phyloP scores from a whole-genome alignment of 225 moss, liverwort and hornwort species.

The Neckera pumila region DNA sequence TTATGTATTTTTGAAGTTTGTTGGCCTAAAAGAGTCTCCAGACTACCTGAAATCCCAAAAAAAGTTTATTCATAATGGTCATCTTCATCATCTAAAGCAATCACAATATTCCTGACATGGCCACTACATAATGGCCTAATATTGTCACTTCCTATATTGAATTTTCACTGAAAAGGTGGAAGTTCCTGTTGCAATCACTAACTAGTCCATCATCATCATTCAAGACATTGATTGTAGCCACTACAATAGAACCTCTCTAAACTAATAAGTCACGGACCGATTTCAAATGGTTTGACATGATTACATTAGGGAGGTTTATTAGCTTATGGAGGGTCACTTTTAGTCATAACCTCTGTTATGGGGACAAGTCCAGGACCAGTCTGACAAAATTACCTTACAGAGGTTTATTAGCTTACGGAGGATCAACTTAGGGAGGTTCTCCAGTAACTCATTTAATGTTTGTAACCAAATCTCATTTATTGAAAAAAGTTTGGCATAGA shows the following conservation, averaged over 20 bases:
- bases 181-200: neutral
- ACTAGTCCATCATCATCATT: neutral
- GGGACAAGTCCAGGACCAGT: too few species aligned
- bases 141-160: neutral
- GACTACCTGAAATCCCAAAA: neutral
- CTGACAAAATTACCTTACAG: too few species aligned
- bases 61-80: too few species aligned
- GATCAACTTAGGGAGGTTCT: too few species aligned
- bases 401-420: too few species aligned
- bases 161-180: neutral
- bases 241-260: too few species aligned
- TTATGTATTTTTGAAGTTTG: neutral
- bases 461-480: neutral
- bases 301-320: too few species aligned
- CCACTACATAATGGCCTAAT: neutral
- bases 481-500: too few species aligned
- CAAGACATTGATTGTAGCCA: neutral
- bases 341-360: too few species aligned
- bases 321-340: too few species aligned
- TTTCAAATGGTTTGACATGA: too few species aligned
- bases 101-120: neutral
- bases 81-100: neutral
- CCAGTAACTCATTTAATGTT: neutral
- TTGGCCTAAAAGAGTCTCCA: accelerated
- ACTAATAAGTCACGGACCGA: too few species aligned